Evolutionary conservation across 192 early-diverging fungal species (phyloP).

Genomic region (Coemansia sp.): DNA sequence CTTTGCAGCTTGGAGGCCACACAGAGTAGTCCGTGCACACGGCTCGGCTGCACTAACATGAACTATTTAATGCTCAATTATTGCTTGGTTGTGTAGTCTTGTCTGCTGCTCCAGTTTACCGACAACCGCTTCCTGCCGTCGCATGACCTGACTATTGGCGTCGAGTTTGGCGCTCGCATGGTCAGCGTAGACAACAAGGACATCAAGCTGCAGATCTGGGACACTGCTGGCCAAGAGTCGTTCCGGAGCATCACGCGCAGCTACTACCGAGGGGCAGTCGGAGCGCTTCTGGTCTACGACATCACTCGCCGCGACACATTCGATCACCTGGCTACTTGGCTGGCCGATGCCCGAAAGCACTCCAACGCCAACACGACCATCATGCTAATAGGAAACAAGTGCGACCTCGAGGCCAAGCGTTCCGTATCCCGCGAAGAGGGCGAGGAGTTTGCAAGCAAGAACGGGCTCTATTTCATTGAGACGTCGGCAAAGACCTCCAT

Average conservation of each 20-base stretch:
- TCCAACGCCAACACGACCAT: conserved; percentile 86
- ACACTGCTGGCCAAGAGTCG: conserved; percentile 85
- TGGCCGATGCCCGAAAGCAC: conserved; percentile 83
- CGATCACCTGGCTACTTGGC: conserved; percentile 70
- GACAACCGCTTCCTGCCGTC: conserved; percentile 76
- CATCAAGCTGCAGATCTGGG: conserved; percentile 94
- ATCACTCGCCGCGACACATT: conserved; percentile 80
- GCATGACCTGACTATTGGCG: conserved; percentile 81
- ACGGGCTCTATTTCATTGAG: conserved; percentile 86
- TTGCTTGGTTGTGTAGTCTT: conserved; percentile 47
- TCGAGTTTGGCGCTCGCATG: conserved; percentile 78
- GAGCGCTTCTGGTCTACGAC: conserved; percentile 77
- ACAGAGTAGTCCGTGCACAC: not conserved
- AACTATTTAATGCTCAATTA: not conserved
- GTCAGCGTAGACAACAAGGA: conserved; percentile 71
- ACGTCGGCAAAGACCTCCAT: conserved; percentile 85
- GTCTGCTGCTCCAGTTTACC: conserved; percentile 76
- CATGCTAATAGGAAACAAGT: conserved; percentile 90
- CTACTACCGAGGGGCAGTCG: conserved; percentile 78
- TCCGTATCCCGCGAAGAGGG: conserved; percentile 82
- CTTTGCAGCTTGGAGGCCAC: not conserved
- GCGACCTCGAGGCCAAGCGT: conserved; percentile 76
- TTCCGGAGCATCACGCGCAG: conserved; percentile 81
- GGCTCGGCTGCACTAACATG: not conserved
- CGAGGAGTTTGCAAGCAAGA: conserved; percentile 78